These are phyloP conservation scores for Aspergillus transmontanensis DNA, from an alignment of 2,329 filamentous ascomycete species.

Conservation along the genomic window DNA sequence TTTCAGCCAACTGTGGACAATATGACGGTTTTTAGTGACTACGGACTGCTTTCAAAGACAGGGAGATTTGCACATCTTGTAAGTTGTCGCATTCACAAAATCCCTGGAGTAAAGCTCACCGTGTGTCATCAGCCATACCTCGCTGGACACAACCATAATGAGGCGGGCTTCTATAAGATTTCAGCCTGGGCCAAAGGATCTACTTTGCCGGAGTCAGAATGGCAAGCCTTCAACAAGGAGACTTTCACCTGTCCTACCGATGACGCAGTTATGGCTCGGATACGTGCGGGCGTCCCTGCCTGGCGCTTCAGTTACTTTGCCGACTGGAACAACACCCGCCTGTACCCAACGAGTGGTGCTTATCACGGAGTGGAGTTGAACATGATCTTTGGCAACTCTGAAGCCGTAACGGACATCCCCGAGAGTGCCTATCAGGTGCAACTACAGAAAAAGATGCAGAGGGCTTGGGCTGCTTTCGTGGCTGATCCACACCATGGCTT, in stretches of 20 bases:
- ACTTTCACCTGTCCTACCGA: constrained; percentile 52
- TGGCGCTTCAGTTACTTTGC: constrained; percentile 54
- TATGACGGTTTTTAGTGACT: constrained; percentile 47
- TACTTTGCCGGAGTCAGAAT: constrained; percentile 42
- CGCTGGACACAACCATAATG: constrained; percentile 49
- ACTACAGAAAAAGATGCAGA: constrained; percentile 42
- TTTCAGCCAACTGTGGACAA: constrained; percentile 50
- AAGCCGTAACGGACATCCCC: constrained; percentile 42
- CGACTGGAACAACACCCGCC: constrained; percentile 53
- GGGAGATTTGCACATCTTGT: not conserved
- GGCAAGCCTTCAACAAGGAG: constrained; percentile 45
- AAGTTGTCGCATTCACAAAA: not conserved
- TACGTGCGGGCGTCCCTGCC: constrained; percentile 36
- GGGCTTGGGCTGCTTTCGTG: constrained; percentile 47
- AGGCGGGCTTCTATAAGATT: constrained; percentile 53
- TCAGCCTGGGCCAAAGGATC: constrained; percentile 44
- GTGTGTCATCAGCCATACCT: constrained; percentile 38
- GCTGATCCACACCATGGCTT: constrained; percentile 42
- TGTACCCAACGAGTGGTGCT: constrained; percentile 50
- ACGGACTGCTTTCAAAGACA: constrained; percentile 19
- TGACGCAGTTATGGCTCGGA: constrained; percentile 41
- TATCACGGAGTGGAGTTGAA: constrained; percentile 55
- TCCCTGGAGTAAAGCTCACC: not conserved
- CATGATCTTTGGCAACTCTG: constrained; percentile 51
- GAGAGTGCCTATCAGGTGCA: constrained; percentile 31